Evolutionary conservation across 2,329 filamentous ascomycete genomes (phyloP).

Genomic region (Fusarium denticulatum): DNA sequence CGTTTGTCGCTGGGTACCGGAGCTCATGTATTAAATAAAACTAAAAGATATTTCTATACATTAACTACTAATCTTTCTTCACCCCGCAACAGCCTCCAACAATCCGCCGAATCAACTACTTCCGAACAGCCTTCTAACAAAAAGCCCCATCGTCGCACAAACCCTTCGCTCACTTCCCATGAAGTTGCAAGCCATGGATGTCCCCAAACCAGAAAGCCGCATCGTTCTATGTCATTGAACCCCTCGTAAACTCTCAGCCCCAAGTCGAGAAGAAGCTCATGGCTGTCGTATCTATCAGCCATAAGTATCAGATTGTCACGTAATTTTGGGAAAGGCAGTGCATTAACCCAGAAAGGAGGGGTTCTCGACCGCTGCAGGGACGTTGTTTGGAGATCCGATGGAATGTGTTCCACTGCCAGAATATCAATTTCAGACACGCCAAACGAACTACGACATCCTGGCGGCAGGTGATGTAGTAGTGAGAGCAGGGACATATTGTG

Average conservation of each 20-base stretch:
- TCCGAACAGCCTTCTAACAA: background rate
- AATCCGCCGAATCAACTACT: background rate
- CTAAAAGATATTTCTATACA: background rate
- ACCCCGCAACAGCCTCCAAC: background rate
- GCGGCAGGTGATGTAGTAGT: background rate
- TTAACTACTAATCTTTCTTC: background rate
- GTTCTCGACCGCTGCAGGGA: background rate
- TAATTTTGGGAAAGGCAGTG: background rate
- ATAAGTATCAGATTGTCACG: background rate
- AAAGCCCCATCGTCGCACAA: background rate
- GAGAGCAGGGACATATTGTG: background rate
- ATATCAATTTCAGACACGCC: background rate
- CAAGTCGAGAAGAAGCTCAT: background rate
- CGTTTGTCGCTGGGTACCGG: no score
- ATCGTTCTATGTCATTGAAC: background rate
- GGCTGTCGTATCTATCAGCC: background rate
- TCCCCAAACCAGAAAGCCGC: background rate
- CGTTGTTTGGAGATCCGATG: background rate
- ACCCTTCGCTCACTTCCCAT: background rate
- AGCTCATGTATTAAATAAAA: no score
- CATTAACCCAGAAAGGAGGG: background rate
- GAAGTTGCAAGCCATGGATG: background rate
- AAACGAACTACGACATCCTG: background rate
- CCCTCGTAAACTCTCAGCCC: background rate
- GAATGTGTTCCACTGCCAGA: background rate